These are phyloP conservation scores for Pichia sp. DNA, from an alignment of 1,139 yeast species.

Conservation along the genomic window DNA sequence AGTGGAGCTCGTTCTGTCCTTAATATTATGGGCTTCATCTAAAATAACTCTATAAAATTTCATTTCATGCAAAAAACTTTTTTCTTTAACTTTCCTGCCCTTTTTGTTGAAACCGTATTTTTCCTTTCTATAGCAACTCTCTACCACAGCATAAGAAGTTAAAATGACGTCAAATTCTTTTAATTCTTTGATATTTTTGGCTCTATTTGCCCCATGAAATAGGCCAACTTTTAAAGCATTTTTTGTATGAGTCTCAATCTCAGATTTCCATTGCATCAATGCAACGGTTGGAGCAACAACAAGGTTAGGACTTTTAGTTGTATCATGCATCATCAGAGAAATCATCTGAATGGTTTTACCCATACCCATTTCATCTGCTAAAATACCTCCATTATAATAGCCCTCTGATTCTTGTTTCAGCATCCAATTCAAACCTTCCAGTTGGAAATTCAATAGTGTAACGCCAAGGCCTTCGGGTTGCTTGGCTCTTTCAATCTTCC, in stretches of 20 bases:
- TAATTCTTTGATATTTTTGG: constrained; percentile 47
- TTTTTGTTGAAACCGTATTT: constrained; percentile 75
- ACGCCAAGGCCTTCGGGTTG: constrained; percentile 81
- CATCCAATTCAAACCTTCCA: constrained; percentile 91
- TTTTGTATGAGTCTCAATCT: constrained; percentile 76
- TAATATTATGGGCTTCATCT: constrained; percentile 97
- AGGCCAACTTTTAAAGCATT: constrained; percentile 59
- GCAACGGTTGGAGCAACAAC: constrained; percentile 98
- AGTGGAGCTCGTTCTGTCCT: constrained; percentile 88
- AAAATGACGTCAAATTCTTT: constrained; percentile 68
- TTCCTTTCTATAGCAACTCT: constrained; percentile 79
- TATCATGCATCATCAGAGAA: constrained; percentile 70
- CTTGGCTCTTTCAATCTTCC: constrained; percentile 48
- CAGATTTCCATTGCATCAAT: constrained; percentile 94
- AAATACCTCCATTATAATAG: constrained; percentile 78
- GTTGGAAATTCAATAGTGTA: constrained; percentile 76
- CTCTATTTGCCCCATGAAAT: constrained; percentile 81
- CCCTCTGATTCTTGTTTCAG: constrained; percentile 77
- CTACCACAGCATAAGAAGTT: constrained; percentile 88
- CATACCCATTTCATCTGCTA: constrained; percentile 99
- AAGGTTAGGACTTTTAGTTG: constrained; percentile 59
- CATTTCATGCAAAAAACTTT: constrained; percentile 66
- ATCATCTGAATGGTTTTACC: constrained; percentile 97
- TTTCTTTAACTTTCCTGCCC: constrained; percentile 60
- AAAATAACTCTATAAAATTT: constrained; percentile 80